Conservation (phyloP, 2,329 filamentous ascomycete species). For the Leptographium galeiforme region DNA sequence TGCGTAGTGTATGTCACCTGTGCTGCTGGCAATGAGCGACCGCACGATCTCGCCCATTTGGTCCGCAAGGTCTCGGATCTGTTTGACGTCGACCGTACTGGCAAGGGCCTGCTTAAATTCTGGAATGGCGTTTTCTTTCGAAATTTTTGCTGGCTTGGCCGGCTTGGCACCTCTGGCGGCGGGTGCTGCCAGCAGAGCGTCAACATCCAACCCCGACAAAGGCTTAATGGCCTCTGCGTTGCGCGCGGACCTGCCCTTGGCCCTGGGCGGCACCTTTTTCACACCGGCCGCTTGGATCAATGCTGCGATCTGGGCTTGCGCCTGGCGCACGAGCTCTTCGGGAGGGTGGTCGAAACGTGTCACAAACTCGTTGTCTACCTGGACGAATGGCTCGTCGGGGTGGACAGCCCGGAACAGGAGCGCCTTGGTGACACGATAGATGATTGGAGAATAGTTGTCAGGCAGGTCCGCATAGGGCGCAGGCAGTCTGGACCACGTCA, state of each 20-base stretch:
- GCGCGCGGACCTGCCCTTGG: constrained; percentile 56
- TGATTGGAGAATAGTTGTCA: constrained; percentile 67
- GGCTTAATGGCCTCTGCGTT: constrained; percentile 55
- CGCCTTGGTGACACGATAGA: constrained; percentile 83
- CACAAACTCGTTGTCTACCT: constrained; percentile 49
- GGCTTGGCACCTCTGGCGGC: constrained; percentile 9
- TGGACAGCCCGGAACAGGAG: constrained; percentile 72
- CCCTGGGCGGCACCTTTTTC: constrained; percentile 77
- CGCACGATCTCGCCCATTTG: constrained; percentile 65
- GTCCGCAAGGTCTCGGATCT: constrained; percentile 53
- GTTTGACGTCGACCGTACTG: constrained; percentile 42
- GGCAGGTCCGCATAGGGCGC: constrained; percentile 65
- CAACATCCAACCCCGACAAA: constrained; percentile 78
- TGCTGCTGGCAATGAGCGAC: constrained; percentile 54
- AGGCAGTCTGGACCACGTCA: constrained; percentile 20
- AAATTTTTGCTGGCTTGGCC: constrained; percentile 23
- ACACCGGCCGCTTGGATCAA: constrained; percentile 62
- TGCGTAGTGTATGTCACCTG: constrained; percentile 63
- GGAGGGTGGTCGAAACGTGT: constrained; percentile 60
- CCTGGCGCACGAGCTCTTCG: constrained; percentile 45
- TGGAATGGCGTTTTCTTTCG: constrained; percentile 64
- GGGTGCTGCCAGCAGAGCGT: constrained; percentile 50
- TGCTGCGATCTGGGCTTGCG: constrained; percentile 42
- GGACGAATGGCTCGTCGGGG: constrained; percentile 49
- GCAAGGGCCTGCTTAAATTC: constrained; percentile 75